Conservation (phyloP, 108 stramenopile genomes). For the Parietichytrium sp. region DNA sequence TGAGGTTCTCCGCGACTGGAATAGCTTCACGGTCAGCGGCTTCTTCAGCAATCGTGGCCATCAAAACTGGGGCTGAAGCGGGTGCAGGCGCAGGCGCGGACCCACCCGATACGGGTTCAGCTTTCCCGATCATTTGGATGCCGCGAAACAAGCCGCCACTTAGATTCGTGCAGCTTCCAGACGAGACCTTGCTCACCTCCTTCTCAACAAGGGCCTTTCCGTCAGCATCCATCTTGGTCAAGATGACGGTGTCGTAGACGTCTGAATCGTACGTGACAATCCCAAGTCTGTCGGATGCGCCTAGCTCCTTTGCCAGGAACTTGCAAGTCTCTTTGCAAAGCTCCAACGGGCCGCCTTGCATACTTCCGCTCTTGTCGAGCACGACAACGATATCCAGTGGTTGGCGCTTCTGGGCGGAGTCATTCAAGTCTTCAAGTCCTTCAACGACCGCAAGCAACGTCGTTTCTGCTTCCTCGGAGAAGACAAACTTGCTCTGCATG, state of each 20-base stretch:
- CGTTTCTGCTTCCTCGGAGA: too few species aligned
- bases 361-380: slow-evolving; percentile 60
- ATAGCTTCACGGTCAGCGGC: too few species aligned
- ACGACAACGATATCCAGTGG: slow-evolving; percentile 70
- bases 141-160: slow-evolving; percentile 33
- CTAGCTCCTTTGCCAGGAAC: slow-evolving; percentile 56
- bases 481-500: too few species aligned
- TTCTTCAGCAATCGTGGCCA: too few species aligned
- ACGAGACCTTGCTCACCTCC: slow-evolving; percentile 44
- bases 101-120: slow-evolving; percentile 53
- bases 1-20: too few species aligned
- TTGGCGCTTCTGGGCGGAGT: too few species aligned
- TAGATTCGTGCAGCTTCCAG: slow-evolving; percentile 26
- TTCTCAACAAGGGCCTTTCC: slow-evolving; percentile 47
- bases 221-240: slow-evolving; percentile 44
- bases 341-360: slow-evolving; percentile 57
- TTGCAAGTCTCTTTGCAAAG: slow-evolving; percentile 66
- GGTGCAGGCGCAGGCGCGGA: too few species aligned
- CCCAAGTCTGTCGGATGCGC: slow-evolving; percentile 63
- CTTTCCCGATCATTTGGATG: slow-evolving; percentile 49
- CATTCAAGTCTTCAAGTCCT: too few species aligned
- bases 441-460: too few species aligned
- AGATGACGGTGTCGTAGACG: slow-evolving; percentile 56
- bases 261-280: slow-evolving; percentile 59
- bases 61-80: too few species aligned